These are phyloP conservation scores for Madurella fahalii DNA, from an alignment of 2,329 filamentous ascomycete genomes.

Conservation along the genomic window DNA sequence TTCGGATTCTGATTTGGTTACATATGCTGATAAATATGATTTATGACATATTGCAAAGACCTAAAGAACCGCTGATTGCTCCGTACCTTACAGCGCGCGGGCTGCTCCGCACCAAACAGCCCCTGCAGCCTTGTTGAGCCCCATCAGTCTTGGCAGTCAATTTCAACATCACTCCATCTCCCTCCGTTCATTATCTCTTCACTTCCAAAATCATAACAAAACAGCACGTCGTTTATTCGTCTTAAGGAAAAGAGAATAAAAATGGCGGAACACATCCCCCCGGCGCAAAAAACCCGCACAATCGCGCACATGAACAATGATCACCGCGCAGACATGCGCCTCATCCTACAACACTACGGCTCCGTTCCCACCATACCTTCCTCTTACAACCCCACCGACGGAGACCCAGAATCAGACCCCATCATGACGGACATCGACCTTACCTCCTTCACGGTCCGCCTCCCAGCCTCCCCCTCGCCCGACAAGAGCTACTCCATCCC, in stretches of 20 bases:
- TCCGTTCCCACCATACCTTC: conserved; percentile 43
- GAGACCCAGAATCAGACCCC: conserved; percentile 31
- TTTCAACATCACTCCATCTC: conserved; percentile 1
- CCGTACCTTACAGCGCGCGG: no score
- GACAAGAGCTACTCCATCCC: conserved; percentile 50
- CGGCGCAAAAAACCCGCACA: conserved; percentile 36
- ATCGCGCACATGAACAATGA: conserved; percentile 84
- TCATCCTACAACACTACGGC: conserved; percentile 73
- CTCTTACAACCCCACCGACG: conserved; percentile 39
- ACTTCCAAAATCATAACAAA: background rate
- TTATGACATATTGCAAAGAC: background rate
- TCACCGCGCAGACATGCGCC: conserved; percentile 68
- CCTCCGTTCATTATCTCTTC: background rate
- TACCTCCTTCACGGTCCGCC: conserved; percentile 54
- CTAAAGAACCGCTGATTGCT: background rate
- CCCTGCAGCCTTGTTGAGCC: background rate
- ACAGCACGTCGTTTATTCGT: no score
- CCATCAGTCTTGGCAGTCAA: conserved; percentile 5
- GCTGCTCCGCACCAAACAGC: background rate
- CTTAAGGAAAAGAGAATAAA: background rate
- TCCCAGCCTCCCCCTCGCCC: conserved; percentile 37
- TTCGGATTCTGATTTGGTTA: no score
- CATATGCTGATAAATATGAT: no score
- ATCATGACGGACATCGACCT: conserved; percentile 63
- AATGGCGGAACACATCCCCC: conserved; percentile 16